Base-by-base conservation (phyloP, 2,329 filamentous ascomycete genomes). In the Rasamsonia emersonii region DNA sequence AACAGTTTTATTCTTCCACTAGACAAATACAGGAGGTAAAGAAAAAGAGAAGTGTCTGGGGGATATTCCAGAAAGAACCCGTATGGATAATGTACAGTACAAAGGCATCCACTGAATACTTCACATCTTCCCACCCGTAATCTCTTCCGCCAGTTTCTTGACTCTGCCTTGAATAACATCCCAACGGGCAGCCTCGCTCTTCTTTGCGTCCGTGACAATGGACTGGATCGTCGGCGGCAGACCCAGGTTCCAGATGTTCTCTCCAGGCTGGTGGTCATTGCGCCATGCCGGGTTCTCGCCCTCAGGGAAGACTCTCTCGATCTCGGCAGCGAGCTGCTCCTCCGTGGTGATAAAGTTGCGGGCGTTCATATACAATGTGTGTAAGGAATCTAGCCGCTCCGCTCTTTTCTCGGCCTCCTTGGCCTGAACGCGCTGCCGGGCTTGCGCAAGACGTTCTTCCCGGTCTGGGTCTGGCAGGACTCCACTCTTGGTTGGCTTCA, bases 281-380 rank as follows among this genome's bases (percentile, higher is more conserved):
- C 37, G 55, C 56, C 56, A 63, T 24, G 53, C 58, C 15, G 49
- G 44, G 39, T 61, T 61, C 62, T 55, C 60, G 40, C 75, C 69
- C 16, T 77, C 75, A 10, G 75, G 71, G 61, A 95, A 98, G n/a
- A 80, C 69, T 41, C 70, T 63, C 14, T 93, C 81, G 35, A 95
- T 79, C 43, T 77, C 73, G 10, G 68, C 67, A 45, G 82, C 73
- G 19, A 98, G 72, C 55, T 93, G 80, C 30, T 71, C 64, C 55
- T 93, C 86, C 15, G 73, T 79, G 11, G 86, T 79, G 53, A 98
- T 95, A 62, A 96, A 98, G 23, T 75, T 67, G 16, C 82, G 75
- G 4, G 91, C 86, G 46, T 86, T 82, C 64, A 91, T 82, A 62
- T 98, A 98, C 9, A 98, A 72, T 37, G 84, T 78, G 60, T 94